Evolutionary conservation across 148 eudicot genomes (phyloP).

Genomic region (Agrostemma githago): DNA sequence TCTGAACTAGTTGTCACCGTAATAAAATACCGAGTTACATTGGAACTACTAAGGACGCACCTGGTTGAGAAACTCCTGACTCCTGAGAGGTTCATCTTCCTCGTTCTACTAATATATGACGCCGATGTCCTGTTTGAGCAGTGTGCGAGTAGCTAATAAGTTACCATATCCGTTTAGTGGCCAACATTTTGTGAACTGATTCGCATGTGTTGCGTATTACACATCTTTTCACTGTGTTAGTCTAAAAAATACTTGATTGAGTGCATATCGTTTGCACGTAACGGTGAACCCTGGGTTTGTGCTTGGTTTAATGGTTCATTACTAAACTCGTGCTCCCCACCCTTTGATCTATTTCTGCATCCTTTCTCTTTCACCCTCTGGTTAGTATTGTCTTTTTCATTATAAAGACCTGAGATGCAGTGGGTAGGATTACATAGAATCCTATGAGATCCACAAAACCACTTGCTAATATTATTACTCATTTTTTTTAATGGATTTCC

Average conservation of each 20-base stretch:
- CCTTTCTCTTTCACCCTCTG: background rate
- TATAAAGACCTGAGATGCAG: background rate
- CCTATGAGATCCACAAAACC: no score
- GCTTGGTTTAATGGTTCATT: no score
- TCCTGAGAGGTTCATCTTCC: background rate
- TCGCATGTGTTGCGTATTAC: no score
- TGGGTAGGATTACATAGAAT: no score
- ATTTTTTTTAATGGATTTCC: no score
- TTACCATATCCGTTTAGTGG: no score
- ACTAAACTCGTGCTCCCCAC: no score
- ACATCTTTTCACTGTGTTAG: background rate
- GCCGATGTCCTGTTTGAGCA: background rate
- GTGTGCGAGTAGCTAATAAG: background rate
- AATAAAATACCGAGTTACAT: background rate
- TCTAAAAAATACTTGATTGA: background rate
- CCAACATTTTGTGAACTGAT: no score
- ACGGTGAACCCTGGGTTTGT: background rate
- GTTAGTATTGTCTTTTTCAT: background rate
- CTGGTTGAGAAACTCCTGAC: background rate
- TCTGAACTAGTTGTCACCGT: background rate
- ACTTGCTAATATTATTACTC: no score
- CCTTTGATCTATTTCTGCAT: no score
- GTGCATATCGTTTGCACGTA: background rate
- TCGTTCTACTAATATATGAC: background rate
- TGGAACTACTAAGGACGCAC: background rate